Evolutionary conservation across 345 rosid genomes (phyloP).

Genomic region (Odontarrhena argentea): DNA sequence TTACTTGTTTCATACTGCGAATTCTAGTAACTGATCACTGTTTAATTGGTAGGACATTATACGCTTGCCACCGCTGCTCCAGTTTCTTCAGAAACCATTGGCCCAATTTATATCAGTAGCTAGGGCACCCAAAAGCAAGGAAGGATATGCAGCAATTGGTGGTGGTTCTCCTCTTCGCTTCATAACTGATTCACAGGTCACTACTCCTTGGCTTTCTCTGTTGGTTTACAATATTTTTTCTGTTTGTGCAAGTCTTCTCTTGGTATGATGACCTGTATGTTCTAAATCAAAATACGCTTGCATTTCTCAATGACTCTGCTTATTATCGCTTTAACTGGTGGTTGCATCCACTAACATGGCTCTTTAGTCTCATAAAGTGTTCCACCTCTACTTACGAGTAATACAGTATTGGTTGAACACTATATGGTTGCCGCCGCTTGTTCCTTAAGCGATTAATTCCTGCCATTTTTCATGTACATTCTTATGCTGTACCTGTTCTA

Average conservation of each 20-base stretch:
- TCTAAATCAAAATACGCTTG: conserved; percentile 6
- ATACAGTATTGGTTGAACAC: neutral
- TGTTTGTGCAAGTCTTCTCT: neutral
- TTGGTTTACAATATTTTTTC: neutral
- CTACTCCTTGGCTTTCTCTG: conserved; percentile 9
- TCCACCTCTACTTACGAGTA: conserved; percentile 23
- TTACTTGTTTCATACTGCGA: neutral
- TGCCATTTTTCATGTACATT: conserved; percentile 11
- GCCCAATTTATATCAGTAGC: conserved; percentile 88
- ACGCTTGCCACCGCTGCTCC: conserved; percentile 82
- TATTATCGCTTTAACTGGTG: neutral
- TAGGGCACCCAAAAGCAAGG: conserved; percentile 97
- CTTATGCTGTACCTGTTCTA: conserved; percentile 7
- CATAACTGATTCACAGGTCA: conserved; percentile 93
- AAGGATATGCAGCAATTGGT: conserved; percentile 98
- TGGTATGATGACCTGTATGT: conserved; percentile 2
- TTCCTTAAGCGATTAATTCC: neutral
- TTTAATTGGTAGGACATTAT: conserved; percentile 72
- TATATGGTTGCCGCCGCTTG: neutral
- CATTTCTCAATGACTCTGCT: neutral
- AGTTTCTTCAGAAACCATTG: conserved; percentile 91
- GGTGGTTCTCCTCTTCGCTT: conserved; percentile 94
- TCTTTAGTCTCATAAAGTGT: neutral
- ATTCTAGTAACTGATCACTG: neutral
- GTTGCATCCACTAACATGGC: neutral